phyloP scores from a whole-genome alignment of 1,284 basidiomycete genomes.

The Inonotus hispidus region DNA sequence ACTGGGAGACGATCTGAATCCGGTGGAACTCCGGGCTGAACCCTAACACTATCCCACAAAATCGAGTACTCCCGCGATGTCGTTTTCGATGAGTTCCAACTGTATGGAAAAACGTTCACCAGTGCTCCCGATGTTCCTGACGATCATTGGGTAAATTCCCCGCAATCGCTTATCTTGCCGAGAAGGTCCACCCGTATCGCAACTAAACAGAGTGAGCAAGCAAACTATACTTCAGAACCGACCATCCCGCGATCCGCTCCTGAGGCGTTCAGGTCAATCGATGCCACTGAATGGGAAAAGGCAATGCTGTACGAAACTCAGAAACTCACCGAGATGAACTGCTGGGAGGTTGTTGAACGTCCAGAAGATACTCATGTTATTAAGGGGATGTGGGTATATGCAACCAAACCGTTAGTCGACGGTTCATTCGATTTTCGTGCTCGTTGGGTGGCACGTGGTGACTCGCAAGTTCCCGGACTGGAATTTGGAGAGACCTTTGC shows the following conservation, averaged over 20 bases:
- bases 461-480: neutral
- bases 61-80: neutral
- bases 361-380: neutral
- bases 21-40: too few species aligned
- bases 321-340: neutral
- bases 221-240: neutral
- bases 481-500: constrained; percentile 5
- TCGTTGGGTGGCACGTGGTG: neutral
- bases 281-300: neutral
- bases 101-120: neutral
- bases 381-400: constrained; percentile 7
- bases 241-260: neutral
- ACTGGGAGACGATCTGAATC: too few species aligned
- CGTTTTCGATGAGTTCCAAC: neutral
- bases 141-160: neutral
- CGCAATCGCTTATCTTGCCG: neutral
- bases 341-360: neutral
- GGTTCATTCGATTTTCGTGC: neutral
- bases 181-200: too few species aligned
- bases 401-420: neutral
- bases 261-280: neutral
- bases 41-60: too few species aligned
- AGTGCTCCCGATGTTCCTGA: neutral
- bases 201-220: neutral
- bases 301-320: neutral